phyloP scores from a whole-genome alignment of 495 filamentous ascomycete species.

The Hypoxylon lenormandii region DNA sequence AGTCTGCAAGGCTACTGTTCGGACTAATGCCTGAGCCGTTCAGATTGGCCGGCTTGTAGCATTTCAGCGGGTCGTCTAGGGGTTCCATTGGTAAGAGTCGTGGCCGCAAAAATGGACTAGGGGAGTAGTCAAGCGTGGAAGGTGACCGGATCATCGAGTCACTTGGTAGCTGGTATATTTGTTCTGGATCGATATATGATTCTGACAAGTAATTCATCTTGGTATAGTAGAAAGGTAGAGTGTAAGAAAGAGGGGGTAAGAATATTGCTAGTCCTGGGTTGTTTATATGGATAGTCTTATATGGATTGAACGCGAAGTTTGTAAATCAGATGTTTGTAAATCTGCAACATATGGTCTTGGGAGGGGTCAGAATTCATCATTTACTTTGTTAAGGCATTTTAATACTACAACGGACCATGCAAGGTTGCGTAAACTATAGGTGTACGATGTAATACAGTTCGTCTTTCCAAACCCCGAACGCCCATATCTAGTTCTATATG shows the following conservation, averaged over 20 bases:
- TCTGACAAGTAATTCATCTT: constrained; percentile 25
- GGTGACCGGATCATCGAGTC: constrained; percentile 10
- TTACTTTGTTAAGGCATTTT: constrained; percentile 1
- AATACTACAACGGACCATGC: constrained; percentile 18
- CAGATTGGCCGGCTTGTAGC: not conserved
- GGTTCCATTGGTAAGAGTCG: constrained; percentile 20
- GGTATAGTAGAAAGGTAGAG: constrained; percentile 19
- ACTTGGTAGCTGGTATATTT: not conserved
- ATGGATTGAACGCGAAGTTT: constrained; percentile 13
- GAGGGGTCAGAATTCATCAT: not conserved
- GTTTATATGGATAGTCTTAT: constrained; percentile 4
- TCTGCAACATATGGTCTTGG: not conserved
- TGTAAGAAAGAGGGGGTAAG: constrained; percentile 2
- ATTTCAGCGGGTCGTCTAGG: constrained; percentile 12
- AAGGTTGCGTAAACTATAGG: constrained; percentile 22
- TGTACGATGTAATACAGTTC: constrained; percentile 10
- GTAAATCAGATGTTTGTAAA: not conserved
- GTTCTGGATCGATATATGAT: constrained; percentile 16
- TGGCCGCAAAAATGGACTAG: constrained; percentile 2
- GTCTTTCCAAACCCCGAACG: not conserved
- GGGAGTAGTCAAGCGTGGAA: constrained; percentile 6
- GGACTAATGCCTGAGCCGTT: not conserved
- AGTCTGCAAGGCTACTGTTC: constrained; percentile 6
- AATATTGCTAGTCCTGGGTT: not conserved
- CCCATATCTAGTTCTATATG: constrained; percentile 4